Evolutionary conservation across 108 stramenopile genomes (phyloP).

Genomic region (Pseudonitzschia multiseries): DNA sequence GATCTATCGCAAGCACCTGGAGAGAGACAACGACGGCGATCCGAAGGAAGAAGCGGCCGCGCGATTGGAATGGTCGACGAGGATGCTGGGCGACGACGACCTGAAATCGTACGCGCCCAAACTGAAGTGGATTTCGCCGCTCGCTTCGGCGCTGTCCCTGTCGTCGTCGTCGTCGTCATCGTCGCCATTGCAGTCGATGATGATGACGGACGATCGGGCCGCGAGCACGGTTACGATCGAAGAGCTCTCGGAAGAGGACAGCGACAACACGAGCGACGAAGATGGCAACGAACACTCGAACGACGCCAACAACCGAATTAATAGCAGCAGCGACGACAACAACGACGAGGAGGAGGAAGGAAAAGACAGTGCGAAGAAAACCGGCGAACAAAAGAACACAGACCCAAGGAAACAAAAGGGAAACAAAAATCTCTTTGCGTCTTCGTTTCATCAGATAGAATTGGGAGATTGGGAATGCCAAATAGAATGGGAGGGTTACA

Average conservation of each 20-base stretch:
- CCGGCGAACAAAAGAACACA: not conserved
- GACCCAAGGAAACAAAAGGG: not conserved
- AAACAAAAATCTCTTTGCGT: slow-evolving; percentile 27
- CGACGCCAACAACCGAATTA: not conserved
- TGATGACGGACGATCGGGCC: not conserved
- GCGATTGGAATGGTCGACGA: slow-evolving; percentile 5
- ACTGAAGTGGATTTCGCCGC: slow-evolving; percentile 12
- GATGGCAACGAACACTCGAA: slow-evolving; percentile 6
- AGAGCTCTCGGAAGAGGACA: slow-evolving; percentile 16
- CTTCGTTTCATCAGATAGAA: slow-evolving; percentile 69
- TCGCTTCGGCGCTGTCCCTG: slow-evolving; percentile 15
- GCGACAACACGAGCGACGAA: not conserved
- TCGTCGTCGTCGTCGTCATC: not conserved
- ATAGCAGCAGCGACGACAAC: not conserved
- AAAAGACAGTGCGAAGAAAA: not conserved
- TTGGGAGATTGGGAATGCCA: slow-evolving; percentile 81
- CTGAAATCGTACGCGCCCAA: slow-evolving; percentile 19
- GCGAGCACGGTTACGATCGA: slow-evolving; percentile 12
- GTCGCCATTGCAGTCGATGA: not conserved
- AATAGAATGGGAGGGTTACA: slow-evolving; percentile 78
- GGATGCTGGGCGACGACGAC: slow-evolving; percentile 27
- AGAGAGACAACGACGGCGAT: slow-evolving; percentile 32
- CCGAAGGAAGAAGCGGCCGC: slow-evolving; percentile 16
- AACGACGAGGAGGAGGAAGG: not conserved
- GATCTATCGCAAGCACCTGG: slow-evolving; percentile 34